These are phyloP conservation scores for Boletus fagicola DNA, from an alignment of 768 basidiomycete genomes.

Conservation along the genomic window DNA sequence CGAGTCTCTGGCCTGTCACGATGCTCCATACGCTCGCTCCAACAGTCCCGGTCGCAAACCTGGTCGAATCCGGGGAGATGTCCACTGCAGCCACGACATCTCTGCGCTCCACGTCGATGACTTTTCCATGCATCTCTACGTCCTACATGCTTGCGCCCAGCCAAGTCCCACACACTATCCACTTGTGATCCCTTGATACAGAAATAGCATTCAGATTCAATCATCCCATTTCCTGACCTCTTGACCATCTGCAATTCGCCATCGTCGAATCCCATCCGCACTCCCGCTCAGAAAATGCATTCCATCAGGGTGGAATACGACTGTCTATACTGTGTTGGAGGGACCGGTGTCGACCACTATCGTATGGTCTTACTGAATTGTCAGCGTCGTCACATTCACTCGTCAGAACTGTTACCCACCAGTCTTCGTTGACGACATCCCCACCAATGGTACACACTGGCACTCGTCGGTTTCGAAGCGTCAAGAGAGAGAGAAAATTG, in stretches of 20 bases:
- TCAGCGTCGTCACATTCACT: not conserved
- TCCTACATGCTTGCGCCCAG: not conserved
- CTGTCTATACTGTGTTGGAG: not conserved
- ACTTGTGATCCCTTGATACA: not conserved
- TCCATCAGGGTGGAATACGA: constrained; percentile 1
- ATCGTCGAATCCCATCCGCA: not conserved
- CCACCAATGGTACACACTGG: not conserved
- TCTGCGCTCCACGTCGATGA: not conserved
- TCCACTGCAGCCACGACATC: not conserved
- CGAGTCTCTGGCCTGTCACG: not conserved
- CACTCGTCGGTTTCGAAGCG: no score
- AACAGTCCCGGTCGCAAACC: not conserved
- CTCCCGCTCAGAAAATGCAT: not conserved
- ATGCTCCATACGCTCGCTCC: not conserved
- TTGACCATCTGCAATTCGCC: not conserved
- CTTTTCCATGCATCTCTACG: not conserved
- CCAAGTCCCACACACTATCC: not conserved
- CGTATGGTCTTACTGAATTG: not conserved
- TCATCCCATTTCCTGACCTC: not conserved
- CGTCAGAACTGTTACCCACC: not conserved
- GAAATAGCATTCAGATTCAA: not conserved
- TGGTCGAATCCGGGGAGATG: not conserved
- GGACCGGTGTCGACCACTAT: not conserved
- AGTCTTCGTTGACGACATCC: not conserved
- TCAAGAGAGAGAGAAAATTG: not conserved